phyloP scores from a whole-genome alignment of 164 flowering plant species.

The Echeveria elegans region DNA sequence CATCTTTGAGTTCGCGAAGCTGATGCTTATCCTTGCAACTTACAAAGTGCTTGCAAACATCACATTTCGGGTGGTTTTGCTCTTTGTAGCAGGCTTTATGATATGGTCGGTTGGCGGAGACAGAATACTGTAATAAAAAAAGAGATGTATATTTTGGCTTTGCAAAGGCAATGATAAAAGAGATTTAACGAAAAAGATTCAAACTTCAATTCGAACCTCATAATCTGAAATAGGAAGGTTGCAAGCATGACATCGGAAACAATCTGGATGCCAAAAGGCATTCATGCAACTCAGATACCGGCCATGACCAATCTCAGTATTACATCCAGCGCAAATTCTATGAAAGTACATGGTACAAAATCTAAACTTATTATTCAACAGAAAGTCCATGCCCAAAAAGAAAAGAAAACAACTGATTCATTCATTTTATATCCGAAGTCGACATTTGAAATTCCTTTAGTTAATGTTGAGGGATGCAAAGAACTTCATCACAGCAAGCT shows the following conservation, averaged over 20 bases:
- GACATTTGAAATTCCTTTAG: neutral
- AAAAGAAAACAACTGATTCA: neutral
- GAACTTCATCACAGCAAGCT: neutral
- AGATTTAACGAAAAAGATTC: neutral
- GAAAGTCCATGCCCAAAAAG: neutral
- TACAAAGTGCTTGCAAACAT: constrained; percentile 79
- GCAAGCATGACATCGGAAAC: constrained; percentile 88
- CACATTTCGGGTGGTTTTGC: constrained; percentile 88
- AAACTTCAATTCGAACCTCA: constrained; percentile 45
- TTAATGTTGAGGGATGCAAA: neutral
- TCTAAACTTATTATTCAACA: neutral
- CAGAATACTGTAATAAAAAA: constrained; percentile 55
- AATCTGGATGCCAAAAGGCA: constrained; percentile 91
- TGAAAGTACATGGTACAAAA: neutral
- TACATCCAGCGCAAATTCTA: constrained; percentile 91
- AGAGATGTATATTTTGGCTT: neutral
- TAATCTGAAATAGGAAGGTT: constrained; percentile 73
- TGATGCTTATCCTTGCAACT: constrained; percentile 26
- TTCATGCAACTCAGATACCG: constrained; percentile 89
- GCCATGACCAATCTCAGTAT: constrained; percentile 80
- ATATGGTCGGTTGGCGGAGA: constrained; percentile 68
- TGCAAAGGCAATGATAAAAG: neutral
- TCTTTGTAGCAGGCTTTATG: constrained; percentile 93
- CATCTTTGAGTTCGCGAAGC: neutral
- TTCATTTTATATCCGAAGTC: neutral